These are phyloP conservation scores for Prunus fruticosa DNA, from an alignment of 306 rosid species.

Conservation along the genomic window DNA sequence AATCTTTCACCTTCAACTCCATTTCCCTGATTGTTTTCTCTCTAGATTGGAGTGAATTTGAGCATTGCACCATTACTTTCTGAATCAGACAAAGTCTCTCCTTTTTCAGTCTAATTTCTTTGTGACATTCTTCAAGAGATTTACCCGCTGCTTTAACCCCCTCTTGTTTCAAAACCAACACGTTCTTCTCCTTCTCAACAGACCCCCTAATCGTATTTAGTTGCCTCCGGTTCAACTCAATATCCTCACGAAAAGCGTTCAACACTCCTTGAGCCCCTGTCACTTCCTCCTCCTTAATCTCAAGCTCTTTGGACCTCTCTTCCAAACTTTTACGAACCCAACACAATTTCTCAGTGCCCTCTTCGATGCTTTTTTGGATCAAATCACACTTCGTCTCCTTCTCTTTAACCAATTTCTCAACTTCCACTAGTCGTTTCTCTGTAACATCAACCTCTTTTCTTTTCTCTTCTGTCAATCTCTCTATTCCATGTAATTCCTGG, in stretches of 20 bases:
- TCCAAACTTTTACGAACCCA: neutral
- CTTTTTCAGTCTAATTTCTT: neutral
- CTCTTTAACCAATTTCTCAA: constrained; percentile 26
- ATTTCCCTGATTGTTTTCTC: neutral
- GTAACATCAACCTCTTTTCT: constrained; percentile 30
- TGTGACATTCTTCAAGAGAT: neutral
- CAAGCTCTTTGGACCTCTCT: constrained; percentile 4
- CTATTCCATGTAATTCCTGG: neutral
- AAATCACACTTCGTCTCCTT: constrained; percentile 27
- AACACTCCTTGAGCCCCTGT: neutral
- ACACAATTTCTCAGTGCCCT: constrained; percentile 10
- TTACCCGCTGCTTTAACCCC: neutral
- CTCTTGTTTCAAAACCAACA: neutral
- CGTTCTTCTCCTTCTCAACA: neutral
- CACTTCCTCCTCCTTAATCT: neutral
- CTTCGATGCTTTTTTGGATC: constrained; percentile 13
- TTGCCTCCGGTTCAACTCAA: neutral
- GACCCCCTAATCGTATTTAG: neutral
- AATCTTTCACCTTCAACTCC: neutral
- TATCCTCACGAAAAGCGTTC: neutral
- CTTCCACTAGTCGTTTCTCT: constrained; percentile 11
- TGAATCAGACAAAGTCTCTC: neutral
- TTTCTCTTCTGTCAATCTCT: neutral
- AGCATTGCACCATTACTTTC: neutral
- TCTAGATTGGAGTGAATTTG: neutral